These are phyloP conservation scores for Aspergillus sp. DNA, from an alignment of 2,329 filamentous ascomycete species.

Conservation along the genomic window DNA sequence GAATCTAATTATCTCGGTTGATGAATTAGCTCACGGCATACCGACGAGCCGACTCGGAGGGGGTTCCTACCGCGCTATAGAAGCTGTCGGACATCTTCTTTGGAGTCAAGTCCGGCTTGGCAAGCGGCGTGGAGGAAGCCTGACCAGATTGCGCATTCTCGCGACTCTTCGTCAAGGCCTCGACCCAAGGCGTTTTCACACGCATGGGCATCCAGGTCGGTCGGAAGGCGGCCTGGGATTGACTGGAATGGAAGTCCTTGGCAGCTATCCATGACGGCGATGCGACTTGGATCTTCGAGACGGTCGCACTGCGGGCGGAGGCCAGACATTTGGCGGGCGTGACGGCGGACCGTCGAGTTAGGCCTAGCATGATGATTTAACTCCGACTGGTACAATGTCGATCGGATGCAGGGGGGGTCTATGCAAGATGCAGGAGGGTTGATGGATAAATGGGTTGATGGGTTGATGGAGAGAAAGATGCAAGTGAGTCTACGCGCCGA, in stretches of 20 bases:
- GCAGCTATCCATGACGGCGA: slow-evolving; percentile 5
- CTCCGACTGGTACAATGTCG: background rate
- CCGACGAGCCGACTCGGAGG: slow-evolving; percentile 2
- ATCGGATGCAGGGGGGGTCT: background rate
- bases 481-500: too few relatives aligned
- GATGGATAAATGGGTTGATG: background rate
- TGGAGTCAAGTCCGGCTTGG: slow-evolving; percentile 59
- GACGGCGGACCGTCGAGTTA: background rate
- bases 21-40: slow-evolving; percentile 13
- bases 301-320: background rate
- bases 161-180: slow-evolving; percentile 59
- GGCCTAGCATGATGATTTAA: background rate
- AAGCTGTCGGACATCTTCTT: slow-evolving; percentile 72
- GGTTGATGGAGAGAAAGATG: background rate
- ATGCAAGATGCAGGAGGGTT: background rate
- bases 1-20: slow-evolving; percentile 45
- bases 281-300: background rate
- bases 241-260: slow-evolving; percentile 31
- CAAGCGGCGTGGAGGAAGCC: slow-evolving; percentile 20
- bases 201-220: slow-evolving; percentile 54
- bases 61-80: slow-evolving; percentile 59
- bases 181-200: slow-evolving; percentile 67
- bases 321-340: background rate
- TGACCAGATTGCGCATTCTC: slow-evolving; percentile 36
- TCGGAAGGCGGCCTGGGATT: slow-evolving; percentile 24